Evolutionary conservation across 2,329 filamentous ascomycete genomes (phyloP).

Genomic region (Byssochlamys sp.): DNA sequence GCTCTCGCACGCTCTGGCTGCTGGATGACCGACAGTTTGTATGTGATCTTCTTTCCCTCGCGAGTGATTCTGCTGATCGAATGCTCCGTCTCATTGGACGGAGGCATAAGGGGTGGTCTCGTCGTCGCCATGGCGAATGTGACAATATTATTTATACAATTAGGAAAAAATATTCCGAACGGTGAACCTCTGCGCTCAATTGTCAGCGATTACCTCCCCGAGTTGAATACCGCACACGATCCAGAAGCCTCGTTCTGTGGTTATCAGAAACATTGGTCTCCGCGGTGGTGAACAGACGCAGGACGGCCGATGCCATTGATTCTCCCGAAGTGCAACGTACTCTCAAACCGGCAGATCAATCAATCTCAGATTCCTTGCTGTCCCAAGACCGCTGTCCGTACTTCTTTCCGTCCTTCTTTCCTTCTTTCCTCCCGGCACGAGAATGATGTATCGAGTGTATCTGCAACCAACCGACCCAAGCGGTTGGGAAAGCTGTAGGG

Average conservation of each 20-base stretch:
- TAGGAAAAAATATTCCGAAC: background rate
- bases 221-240: background rate
- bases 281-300: background rate
- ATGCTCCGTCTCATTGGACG: slow-evolving; percentile 47
- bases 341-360: background rate
- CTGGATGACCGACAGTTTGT: slow-evolving; percentile 77
- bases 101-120: slow-evolving; percentile 27
- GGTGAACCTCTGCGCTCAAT: background rate
- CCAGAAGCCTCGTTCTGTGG: background rate
- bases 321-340: background rate
- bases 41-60: slow-evolving; percentile 68
- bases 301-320: background rate
- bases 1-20: slow-evolving; percentile 89
- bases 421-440: background rate
- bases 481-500: background rate
- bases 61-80: slow-evolving; percentile 53
- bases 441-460: background rate
- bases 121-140: slow-evolving; percentile 36
- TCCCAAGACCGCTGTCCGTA: background rate
- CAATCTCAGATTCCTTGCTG: background rate
- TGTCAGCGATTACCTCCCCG: background rate
- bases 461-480: background rate
- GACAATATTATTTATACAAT: background rate
- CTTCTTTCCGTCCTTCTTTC: background rate
- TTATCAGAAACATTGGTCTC: background rate